Percentiles rank a stretch among this genome's conserved stretches.
Conservation (phyloP, 345 rosid species). For the Eutrema japonicum region DNA sequence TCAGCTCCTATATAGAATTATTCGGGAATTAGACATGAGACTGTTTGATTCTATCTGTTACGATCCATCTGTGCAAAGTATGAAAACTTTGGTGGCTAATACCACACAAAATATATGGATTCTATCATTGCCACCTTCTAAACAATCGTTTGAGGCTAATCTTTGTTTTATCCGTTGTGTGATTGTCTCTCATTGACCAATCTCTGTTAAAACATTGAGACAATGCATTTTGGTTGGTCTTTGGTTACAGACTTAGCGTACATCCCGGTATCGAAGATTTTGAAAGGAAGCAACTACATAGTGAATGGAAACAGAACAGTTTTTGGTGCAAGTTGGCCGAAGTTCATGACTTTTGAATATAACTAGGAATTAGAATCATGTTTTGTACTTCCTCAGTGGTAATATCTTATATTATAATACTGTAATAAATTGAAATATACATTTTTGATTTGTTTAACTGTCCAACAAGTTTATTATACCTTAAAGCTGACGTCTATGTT, state of each 20-base stretch:
- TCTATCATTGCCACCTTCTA: background rate
- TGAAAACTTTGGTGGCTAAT: slow-evolving; percentile 6
- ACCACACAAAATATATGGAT: background rate
- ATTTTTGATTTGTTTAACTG: slow-evolving; percentile 4
- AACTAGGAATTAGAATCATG: slow-evolving; percentile 1
- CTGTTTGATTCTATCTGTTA: background rate
- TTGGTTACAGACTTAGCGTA: slow-evolving; percentile 10
- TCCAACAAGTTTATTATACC: slow-evolving; percentile 28
- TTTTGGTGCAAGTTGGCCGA: slow-evolving; percentile 25
- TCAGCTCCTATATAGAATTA: background rate
- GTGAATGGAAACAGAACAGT: slow-evolving; percentile 18
- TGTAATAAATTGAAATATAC: slow-evolving; percentile 4
- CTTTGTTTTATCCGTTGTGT: background rate
- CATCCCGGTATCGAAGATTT: slow-evolving; percentile 1
- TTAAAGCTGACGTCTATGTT: slow-evolving; percentile 38
- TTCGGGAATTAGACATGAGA: background rate
- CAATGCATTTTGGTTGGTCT: slow-evolving; percentile 2
- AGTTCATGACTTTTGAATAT: slow-evolving; percentile 31
- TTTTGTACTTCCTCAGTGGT: slow-evolving; percentile 8
- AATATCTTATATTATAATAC: background rate
- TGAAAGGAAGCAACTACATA: slow-evolving; percentile 14
- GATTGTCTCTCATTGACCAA: background rate
- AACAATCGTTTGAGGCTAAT: background rate
- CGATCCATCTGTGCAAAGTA: background rate
- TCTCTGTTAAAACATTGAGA: slow-evolving; percentile 8